Evolutionary conservation across 192 early-diverging fungal genomes (phyloP), one percentile per base, ranked within the genome.

Genomic region (Backusella tarrabulga): DNA sequence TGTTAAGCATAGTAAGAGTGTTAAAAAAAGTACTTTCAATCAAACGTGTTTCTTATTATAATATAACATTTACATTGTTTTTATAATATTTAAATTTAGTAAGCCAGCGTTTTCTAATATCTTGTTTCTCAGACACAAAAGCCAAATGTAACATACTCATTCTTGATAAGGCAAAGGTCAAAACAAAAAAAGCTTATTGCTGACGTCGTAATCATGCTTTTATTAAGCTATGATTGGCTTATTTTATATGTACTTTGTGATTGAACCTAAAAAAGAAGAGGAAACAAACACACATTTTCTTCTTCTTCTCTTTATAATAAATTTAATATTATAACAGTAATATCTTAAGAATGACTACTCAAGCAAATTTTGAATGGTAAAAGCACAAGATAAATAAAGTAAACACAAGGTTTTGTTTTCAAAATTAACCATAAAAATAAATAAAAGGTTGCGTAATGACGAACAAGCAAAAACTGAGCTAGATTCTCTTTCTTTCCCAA

Each of bases 331-430:
- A 19, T 9, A 38, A 8, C 40, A 36, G 40, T 38, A 38, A 35
- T 15, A 35, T 3, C 11, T 66, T 26, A 40, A 66, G 19, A 40
- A 74, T 74, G 73, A 74, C 73, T 40, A 74, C 73, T 40, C 50
- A 74, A 52, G 67, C 66, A 60, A 74, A 74, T 36, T 74, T 66
- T 44, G 60, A 74, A 36, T 74, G 73, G 73, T 74, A 74, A 63
- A 38, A 74, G 52, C 2, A 50, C 6, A 15, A 32, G n/a, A 71
- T 4, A 44, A 21, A 71, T n/a, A 71, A 44, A 29, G 21, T 4
- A 44, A 71, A 34, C 9, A 40, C 6, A 40, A 72, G 29, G 42
- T 26, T 15, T 41, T 40, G 1, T 23, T 40, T 46, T 72, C 7
- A 72, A 34, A 11, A 34, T 17, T 23, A 36, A 72, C 26, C n/a